Evolutionary conservation across 176 grass and related monocot genomes (phyloP).

Genomic region (Neostapfia colusana): DNA sequence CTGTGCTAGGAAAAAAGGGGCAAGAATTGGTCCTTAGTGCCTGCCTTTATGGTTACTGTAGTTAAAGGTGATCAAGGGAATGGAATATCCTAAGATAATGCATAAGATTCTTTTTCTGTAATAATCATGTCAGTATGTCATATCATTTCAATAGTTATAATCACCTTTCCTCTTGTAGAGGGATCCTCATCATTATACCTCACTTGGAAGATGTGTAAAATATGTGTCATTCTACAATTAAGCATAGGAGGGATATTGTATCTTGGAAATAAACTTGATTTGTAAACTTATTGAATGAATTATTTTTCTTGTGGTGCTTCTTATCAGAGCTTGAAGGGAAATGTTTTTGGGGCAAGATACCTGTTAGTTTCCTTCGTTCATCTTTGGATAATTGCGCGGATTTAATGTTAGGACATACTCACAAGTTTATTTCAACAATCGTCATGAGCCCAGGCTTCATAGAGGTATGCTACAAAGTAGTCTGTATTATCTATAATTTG

Average conservation of each 20-base stretch:
- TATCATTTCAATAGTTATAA: neutral
- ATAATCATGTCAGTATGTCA: neutral
- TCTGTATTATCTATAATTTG: neutral
- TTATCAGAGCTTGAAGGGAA: slow-evolving; percentile 71
- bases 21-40: neutral
- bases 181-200: slow-evolving; percentile 5
- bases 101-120: neutral
- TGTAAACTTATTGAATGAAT: slow-evolving; percentile 35
- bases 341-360: slow-evolving; percentile 86
- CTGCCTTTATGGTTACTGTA: neutral
- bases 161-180: slow-evolving; percentile 2
- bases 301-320: slow-evolving; percentile 22
- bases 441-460: slow-evolving; percentile 63
- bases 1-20: neutral
- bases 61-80: slow-evolving; percentile 1
- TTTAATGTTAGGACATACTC: slow-evolving; percentile 64
- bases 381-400: slow-evolving; percentile 62
- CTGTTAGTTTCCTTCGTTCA: slow-evolving; percentile 62
- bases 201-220: slow-evolving; percentile 13
- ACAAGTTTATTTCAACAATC: slow-evolving; percentile 58
- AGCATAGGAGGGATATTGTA: slow-evolving; percentile 2
- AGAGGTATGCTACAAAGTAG: slow-evolving; percentile 50
- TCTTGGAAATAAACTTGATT: slow-evolving; percentile 1
- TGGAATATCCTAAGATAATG: slow-evolving; percentile 9
- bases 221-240: slow-evolving; percentile 3